Conservation (phyloP, 495 filamentous ascomycete genomes). For the Penicillium arizonense region DNA sequence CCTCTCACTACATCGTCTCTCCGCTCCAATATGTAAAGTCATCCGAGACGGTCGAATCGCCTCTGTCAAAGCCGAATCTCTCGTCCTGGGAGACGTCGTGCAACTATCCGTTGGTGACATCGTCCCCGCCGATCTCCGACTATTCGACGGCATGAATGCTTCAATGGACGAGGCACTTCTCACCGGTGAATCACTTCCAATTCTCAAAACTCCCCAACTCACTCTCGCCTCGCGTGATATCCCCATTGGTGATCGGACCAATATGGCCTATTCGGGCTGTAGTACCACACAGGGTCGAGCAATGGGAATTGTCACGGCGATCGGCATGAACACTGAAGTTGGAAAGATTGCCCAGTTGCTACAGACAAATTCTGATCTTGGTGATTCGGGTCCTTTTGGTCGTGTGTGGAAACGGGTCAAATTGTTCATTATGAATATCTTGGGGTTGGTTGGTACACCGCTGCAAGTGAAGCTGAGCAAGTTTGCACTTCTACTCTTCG, state of each 20-base stretch:
- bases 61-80: slow-evolving; percentile 65
- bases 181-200: slow-evolving; percentile 60
- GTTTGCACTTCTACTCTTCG: slow-evolving; percentile 73
- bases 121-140: slow-evolving; percentile 66
- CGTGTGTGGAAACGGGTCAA: slow-evolving; percentile 58
- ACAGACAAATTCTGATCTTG: slow-evolving; percentile 53
- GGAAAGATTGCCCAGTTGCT: slow-evolving; percentile 71
- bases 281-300: slow-evolving; percentile 69
- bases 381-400: slow-evolving; percentile 62
- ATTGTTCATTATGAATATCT: slow-evolving; percentile 52
- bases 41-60: slow-evolving; percentile 67
- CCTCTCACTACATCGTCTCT: slow-evolving; percentile 73
- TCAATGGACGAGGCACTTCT: slow-evolving; percentile 59
- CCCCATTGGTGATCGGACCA: slow-evolving; percentile 65
- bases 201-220: slow-evolving; percentile 63
- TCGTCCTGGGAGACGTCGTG: slow-evolving; percentile 83
- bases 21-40: slow-evolving; percentile 74
- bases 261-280: slow-evolving; percentile 68
- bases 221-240: slow-evolving; percentile 57
- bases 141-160: slow-evolving; percentile 77
- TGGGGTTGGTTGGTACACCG: slow-evolving; percentile 80
- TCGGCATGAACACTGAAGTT: slow-evolving; percentile 79
- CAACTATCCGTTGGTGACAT: slow-evolving; percentile 67
- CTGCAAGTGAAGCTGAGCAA: slow-evolving; percentile 79
- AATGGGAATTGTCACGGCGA: slow-evolving; percentile 64